These are phyloP conservation scores for Tylopilus sp. DNA, from an alignment of 1,284 basidiomycete species.

Conservation along the genomic window DNA sequence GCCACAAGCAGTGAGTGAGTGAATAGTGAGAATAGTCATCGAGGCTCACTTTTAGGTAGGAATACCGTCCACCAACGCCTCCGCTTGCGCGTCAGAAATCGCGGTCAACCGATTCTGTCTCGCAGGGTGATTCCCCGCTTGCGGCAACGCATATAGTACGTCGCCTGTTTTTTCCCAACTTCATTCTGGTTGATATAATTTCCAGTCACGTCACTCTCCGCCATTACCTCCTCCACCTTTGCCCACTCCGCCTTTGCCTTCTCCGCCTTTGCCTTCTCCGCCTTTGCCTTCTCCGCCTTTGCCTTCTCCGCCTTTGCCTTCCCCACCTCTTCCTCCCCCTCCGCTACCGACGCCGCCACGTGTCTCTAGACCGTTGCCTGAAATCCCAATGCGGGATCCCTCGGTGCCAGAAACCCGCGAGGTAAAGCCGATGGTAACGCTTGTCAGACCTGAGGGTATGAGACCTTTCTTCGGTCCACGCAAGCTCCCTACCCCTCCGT, in stretches of 20 bases:
- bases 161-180: not conserved
- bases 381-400: slow-evolving; percentile 27
- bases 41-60: slow-evolving; percentile 30
- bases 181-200: slow-evolving; percentile 4
- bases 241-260: slow-evolving; percentile 19
- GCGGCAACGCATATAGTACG: slow-evolving; percentile 27
- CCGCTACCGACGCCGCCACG: slow-evolving; percentile 32
- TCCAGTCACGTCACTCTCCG: slow-evolving; percentile 31
- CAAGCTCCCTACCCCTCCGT: slow-evolving; percentile 34
- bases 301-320: slow-evolving; percentile 28
- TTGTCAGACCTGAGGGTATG: slow-evolving; percentile 23
- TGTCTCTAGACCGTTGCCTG: slow-evolving; percentile 29
- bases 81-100: slow-evolving; percentile 43
- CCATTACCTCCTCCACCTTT: slow-evolving; percentile 27
- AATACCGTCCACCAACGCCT: slow-evolving; percentile 55
- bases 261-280: slow-evolving; percentile 28
- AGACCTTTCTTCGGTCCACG: slow-evolving; percentile 27
- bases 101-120: slow-evolving; percentile 25
- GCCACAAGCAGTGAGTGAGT: slow-evolving; percentile 34
- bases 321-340: slow-evolving; percentile 26
- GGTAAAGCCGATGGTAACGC: slow-evolving; percentile 12
- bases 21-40: slow-evolving; percentile 1
- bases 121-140: slow-evolving; percentile 32
- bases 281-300: slow-evolving; percentile 25
- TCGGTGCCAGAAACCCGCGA: slow-evolving; percentile 20